Evolutionary conservation across 1,284 basidiomycete species (phyloP), one percentile per base, ranked within the genome.

Genomic region (Sanguinoderma infundibulare): DNA sequence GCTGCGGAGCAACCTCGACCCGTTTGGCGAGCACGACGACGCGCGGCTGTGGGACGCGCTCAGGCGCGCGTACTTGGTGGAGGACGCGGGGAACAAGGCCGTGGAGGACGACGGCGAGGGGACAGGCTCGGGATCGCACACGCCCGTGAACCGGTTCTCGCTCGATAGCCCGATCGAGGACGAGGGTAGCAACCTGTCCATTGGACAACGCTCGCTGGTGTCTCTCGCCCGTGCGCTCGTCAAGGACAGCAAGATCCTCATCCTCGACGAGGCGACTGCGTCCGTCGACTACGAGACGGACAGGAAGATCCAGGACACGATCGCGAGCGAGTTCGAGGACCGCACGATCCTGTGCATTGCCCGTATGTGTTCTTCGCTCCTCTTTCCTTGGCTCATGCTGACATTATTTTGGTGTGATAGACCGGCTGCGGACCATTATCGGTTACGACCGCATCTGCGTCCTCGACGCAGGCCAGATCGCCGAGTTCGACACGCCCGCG

Each of bases 201-300:
- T 74, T 28, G 73, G 73, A 8, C 72, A 74, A 84, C 84, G 92
- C 9, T 91, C 89, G 2, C 78, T 96, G 20, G 90, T 95, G 8
- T 92, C 91, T 0, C 80, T 95, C 39, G 94, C 93, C 7, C 82
- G 94, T 26, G 94, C 94, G 0, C 75, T 96, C 28, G 91, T 94
- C 40, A 91, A 92, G 68, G 83, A 93, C 68, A 83, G 89, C 9
- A 87, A 85, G 68, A 83, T 95, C 52, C 84, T 94, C 49, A 87
- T 94, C 56, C 78, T 94, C 10, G 92, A 94, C 71, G 92, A 93
- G 78, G 89, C 89, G 2, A 90, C 88, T 56, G 82, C 91, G 20
- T 91, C 89, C 2, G 90, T 92, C 26, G 90, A 92, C 73, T 93
- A 88, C 63, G 90, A 91, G 74, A 95, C 93, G 0, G 94, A 96